Conservation (phyloP, 177 flowering plant genomes). For the Vitis hybrid region DNA sequence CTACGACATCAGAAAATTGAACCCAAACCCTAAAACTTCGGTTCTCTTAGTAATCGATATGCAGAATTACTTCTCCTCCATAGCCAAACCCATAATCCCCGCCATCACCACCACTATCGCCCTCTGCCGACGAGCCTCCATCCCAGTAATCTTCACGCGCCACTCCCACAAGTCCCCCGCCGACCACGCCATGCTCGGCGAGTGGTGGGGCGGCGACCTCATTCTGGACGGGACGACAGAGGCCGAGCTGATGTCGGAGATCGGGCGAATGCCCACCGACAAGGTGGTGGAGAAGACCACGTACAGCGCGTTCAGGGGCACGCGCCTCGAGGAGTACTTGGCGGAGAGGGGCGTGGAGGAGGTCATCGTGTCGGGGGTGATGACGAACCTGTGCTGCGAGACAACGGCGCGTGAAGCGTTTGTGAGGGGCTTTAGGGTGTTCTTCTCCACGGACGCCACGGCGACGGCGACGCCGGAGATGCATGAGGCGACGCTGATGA, state of each 20-base stretch:
- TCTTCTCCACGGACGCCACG: slow-evolving; percentile 81
- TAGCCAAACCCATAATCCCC: slow-evolving; percentile 56
- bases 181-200: slow-evolving; percentile 58
- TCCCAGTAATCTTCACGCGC: slow-evolving; percentile 79
- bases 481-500: slow-evolving; percentile 69
- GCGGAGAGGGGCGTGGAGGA: slow-evolving; percentile 53
- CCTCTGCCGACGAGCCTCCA: slow-evolving; percentile 52
- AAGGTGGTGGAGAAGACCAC: slow-evolving; percentile 67
- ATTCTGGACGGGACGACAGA: slow-evolving; percentile 63
- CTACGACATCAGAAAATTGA: slow-evolving; percentile 40
- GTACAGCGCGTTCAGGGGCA: slow-evolving; percentile 62
- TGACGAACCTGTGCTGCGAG: slow-evolving; percentile 86
- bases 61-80: slow-evolving; percentile 66
- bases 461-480: slow-evolving; percentile 52
- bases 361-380: slow-evolving; percentile 70
- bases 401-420: slow-evolving; percentile 83
- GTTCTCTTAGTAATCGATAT: slow-evolving; percentile 70
- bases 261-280: slow-evolving; percentile 28
- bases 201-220: slow-evolving; percentile 68
- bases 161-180: slow-evolving; percentile 58
- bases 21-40: slow-evolving; percentile 54
- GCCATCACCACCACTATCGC: slow-evolving; percentile 48
- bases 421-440: slow-evolving; percentile 72
- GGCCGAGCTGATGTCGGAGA: slow-evolving; percentile 48
- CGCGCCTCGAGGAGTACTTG: slow-evolving; percentile 52